Conservation (phyloP, 257 asterid species). For the Orobanche coerulescens region DNA sequence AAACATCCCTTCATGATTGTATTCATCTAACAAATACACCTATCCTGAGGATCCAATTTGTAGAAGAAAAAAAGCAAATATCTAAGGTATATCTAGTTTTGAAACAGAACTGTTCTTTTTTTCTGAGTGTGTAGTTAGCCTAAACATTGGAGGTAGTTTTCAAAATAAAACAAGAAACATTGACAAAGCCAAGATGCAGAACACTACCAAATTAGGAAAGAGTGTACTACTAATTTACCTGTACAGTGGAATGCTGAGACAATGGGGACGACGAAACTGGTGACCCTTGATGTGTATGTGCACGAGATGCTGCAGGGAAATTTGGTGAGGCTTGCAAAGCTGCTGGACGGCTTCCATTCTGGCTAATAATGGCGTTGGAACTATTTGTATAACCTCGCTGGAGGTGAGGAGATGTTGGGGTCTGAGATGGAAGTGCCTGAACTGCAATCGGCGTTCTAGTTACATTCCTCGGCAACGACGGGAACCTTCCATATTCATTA, state of each 20-base stretch:
- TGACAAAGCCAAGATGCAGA: neutral
- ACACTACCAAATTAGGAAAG: neutral
- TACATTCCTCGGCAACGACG: slow-evolving; percentile 32
- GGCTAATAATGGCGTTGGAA: slow-evolving; percentile 9
- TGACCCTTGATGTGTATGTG: slow-evolving; percentile 26
- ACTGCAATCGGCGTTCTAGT: slow-evolving; percentile 44
- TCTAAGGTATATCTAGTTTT: neutral
- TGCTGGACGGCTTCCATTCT: slow-evolving; percentile 27
- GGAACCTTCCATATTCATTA: slow-evolving; percentile 42
- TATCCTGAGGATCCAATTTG: neutral
- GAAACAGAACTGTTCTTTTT: neutral
- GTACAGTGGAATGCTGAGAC: slow-evolving; percentile 29
- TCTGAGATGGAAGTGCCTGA: slow-evolving; percentile 66
- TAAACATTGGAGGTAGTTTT: neutral
- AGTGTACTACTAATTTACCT: slow-evolving; percentile 25
- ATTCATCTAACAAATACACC: neutral
- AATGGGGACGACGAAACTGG: slow-evolving; percentile 29
- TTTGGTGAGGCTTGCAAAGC: slow-evolving; percentile 35
- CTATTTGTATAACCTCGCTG: slow-evolving; percentile 32
- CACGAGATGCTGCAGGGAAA: slow-evolving; percentile 19
- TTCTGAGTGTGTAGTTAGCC: neutral
- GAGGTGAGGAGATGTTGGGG: slow-evolving; percentile 26
- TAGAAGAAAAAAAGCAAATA: neutral
- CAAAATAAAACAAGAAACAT: neutral
- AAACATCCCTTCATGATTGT: neutral